A percentile compares a stretch with the other conserved stretches of the same genome.
Evolutionary conservation across 1,284 basidiomycete species (phyloP).

Genomic region (Pyrrhoderma noxium): DNA sequence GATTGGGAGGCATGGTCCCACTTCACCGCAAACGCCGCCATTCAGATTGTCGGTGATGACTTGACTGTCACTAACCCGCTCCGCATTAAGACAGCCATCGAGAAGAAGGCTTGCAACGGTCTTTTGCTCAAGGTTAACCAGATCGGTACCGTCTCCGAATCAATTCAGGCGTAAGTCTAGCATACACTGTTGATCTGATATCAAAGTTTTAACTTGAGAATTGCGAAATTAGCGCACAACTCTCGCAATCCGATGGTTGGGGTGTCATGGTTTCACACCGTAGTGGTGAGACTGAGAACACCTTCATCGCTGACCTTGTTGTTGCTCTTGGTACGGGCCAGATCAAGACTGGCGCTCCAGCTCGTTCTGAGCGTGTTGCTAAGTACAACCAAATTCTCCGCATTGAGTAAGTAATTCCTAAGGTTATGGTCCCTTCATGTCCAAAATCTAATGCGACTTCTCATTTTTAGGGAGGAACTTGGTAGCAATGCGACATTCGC

Average conservation of each 20-base stretch:
- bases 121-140: slow-evolving; percentile 98
- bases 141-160: slow-evolving; percentile 99
- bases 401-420: slow-evolving; percentile 63
- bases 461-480: slow-evolving; percentile 65
- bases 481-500: slow-evolving; percentile 60
- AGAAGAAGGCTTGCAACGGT: slow-evolving; percentile 99
- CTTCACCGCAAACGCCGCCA: slow-evolving; percentile 71
- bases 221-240: slow-evolving; percentile 93
- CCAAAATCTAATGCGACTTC: slow-evolving; percentile 13
- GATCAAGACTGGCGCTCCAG: slow-evolving; percentile 98
- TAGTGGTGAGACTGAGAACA: slow-evolving; percentile 94
- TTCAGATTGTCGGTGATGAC: slow-evolving; percentile 97
- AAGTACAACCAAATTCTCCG: slow-evolving; percentile 89
- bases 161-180: slow-evolving; percentile 78
- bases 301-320: slow-evolving; percentile 93
- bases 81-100: slow-evolving; percentile 97
- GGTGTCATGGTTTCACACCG: slow-evolving; percentile 99
- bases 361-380: slow-evolving; percentile 88
- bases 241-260: slow-evolving; percentile 95
- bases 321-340: slow-evolving; percentile 92
- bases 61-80: slow-evolving; percentile 98
- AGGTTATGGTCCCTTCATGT: too few species aligned
- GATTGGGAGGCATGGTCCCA: slow-evolving; percentile 98
- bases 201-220: too few species aligned
- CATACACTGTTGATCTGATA: background rate